A percentile compares a stretch with the other conserved stretches of the same genome.
phyloP scores from a whole-genome alignment of 2,329 filamentous ascomycete species.

The Rutstroemia sydowiana region DNA sequence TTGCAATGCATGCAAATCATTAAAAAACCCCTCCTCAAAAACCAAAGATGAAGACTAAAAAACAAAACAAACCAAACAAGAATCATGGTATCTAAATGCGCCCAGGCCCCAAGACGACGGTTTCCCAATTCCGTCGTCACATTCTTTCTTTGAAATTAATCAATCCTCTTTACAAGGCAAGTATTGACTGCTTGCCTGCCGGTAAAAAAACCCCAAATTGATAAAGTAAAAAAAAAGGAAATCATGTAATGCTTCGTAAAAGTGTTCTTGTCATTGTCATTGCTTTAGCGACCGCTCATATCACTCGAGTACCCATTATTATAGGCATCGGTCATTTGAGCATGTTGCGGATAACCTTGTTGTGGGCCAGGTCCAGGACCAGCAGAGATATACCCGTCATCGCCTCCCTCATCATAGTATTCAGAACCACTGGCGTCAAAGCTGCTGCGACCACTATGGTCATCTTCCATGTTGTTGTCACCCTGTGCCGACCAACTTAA shows the following conservation, averaged over 20 bases:
- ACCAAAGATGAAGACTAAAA: too few relatives aligned
- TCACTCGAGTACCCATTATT: constrained; percentile 30
- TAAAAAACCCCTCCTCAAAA: too few relatives aligned
- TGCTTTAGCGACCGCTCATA: constrained; percentile 21
- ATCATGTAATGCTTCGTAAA: neutral
- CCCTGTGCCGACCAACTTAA: constrained; percentile 76
- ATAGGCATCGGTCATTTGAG: constrained; percentile 26
- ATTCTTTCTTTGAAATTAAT: constrained; percentile 1
- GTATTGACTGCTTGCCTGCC: too few relatives aligned
- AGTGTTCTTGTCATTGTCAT: too few relatives aligned
- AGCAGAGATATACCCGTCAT: constrained; percentile 56
- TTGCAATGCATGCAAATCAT: too few relatives aligned
- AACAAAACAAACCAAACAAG: constrained; percentile 11
- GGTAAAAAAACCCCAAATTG: too few relatives aligned
- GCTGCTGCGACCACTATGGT: constrained; percentile 69
- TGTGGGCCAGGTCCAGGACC: constrained; percentile 27
- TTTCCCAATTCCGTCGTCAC: constrained; percentile 8
- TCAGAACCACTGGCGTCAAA: constrained; percentile 68
- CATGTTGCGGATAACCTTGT: constrained; percentile 24
- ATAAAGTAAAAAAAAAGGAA: constrained; percentile 4
- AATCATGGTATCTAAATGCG: constrained; percentile 29
- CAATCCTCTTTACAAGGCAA: neutral
- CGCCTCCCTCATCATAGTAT: constrained; percentile 67
- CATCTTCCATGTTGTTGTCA: constrained; percentile 58
- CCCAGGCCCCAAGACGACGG: constrained; percentile 12